Base-by-base conservation (phyloP, 768 basidiomycete genomes). In the Termitomyces sp. region DNA sequence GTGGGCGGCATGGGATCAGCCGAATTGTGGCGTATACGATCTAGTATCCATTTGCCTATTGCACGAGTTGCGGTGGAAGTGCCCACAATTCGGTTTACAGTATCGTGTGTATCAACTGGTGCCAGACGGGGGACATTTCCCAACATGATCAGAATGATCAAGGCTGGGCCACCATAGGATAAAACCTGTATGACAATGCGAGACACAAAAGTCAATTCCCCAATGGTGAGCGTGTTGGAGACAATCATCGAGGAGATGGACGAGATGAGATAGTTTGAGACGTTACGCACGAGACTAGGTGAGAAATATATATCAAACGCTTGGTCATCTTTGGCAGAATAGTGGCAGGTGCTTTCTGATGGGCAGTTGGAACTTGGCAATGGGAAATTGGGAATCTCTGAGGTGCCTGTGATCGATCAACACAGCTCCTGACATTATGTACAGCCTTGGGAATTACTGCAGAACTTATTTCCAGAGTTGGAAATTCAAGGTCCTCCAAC, bases 131-230 rank as follows among this genome's bases (percentile, higher is more conserved):
- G 65, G 7, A 57, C 50, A 44, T 53, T 57, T 15, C 50, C 58
- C 18, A 66, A 46, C 32, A 66, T 54, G 15, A 66, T 46, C 36
- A 58, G 35, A n/a, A 60, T 54, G n/a, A 66, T 42, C 12, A 66
- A 43, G 29, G 59, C 57, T 20, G 58, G 52, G 5, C 63, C 63
- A 2, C 47, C 53, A 43, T 61, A 63, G 2, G 63, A 48, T 4
- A 66, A 56, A 18, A 63, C 60, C 42, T 66, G 65, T 46, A 66
- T 58, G 29, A 53, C 54, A 23, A 62, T 59, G 45, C 65, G 60
- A 25, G 64, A 50, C 27, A 64, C 56, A 42, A 66, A 66, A 7
- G 65, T 64, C 23, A 66, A n/a, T 50, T 64, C 60, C 16, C 65
- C 62, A 6, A 61, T 54, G 22, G 60, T 64, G 20, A 60, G 35